Conservation (phyloP, 257 asterid genomes). For the Petunia secreta region DNA sequence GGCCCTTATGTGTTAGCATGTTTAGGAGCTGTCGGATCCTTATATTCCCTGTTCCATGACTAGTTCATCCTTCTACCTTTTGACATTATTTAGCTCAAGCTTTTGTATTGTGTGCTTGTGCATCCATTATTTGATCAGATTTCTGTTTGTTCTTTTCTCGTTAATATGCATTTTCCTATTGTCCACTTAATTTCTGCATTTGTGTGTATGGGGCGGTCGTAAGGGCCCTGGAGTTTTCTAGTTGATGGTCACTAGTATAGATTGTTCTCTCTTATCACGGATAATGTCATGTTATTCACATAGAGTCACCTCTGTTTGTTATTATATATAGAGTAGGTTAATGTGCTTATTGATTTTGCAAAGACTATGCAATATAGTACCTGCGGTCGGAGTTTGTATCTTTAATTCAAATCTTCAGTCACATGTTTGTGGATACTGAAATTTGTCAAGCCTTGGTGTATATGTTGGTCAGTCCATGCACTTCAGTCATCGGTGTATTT, state of each 20-base stretch:
- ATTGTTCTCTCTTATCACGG: background rate
- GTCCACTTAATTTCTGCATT: background rate
- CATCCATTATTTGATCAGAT: background rate
- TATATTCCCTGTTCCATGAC: slow-evolving; percentile 10
- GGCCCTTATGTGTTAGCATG: background rate
- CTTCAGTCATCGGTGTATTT: background rate
- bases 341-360: background rate
- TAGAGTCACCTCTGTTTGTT: background rate
- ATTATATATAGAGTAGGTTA: background rate
- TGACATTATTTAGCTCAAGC: background rate
- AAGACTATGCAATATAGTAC: background rate
- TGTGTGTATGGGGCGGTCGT: background rate
- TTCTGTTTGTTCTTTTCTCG: background rate
- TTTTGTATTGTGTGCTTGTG: too few species aligned
- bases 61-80: background rate
- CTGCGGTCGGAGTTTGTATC: background rate
- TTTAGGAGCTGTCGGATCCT: background rate
- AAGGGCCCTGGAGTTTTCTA: background rate
- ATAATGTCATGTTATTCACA: background rate
- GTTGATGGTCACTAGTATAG: background rate
- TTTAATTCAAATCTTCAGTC: background rate
- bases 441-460: background rate
- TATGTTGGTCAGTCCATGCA: background rate
- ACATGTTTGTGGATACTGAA: slow-evolving; percentile 9
- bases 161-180: background rate